Evolutionary conservation across 495 filamentous ascomycete genomes (phyloP).

Genomic region (Aspergillus incahuasiensis): DNA sequence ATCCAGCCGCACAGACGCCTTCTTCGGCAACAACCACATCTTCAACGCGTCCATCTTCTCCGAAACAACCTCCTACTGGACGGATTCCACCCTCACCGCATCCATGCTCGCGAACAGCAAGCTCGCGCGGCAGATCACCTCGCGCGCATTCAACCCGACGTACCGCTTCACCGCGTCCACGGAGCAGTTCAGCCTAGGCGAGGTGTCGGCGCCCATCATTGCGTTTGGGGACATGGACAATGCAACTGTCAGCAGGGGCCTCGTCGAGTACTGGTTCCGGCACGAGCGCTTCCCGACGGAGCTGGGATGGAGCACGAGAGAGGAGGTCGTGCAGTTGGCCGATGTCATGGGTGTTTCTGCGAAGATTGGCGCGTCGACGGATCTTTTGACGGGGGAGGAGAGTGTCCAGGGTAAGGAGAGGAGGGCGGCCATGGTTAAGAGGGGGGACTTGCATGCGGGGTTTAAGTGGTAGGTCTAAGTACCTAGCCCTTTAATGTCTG

Average conservation of each 20-base stretch:
- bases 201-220: conserved; percentile 40
- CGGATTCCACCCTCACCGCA: conserved; percentile 29
- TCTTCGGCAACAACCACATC: conserved; percentile 37
- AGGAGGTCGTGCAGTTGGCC: conserved; percentile 11
- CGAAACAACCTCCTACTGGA: conserved; percentile 41
- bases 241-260: conserved; percentile 30
- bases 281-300: conserved; percentile 45
- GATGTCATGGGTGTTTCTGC: conserved; percentile 10
- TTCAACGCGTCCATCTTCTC: conserved; percentile 47
- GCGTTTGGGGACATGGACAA: conserved; percentile 37
- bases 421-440: no score
- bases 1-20: conserved; percentile 37
- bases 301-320: conserved; percentile 31
- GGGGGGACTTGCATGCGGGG: no score
- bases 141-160: conserved; percentile 39
- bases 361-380: conserved; percentile 5
- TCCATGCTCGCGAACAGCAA: conserved; percentile 40
- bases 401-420: no score
- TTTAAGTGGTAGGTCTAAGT: no score
- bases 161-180: conserved; percentile 30
- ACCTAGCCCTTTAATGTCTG: no score
- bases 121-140: conserved; percentile 37
- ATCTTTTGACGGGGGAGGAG: neutral
- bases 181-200: conserved; percentile 39
- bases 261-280: conserved; percentile 44